Conservation (phyloP, 1,139 yeast genomes). For the Saccharomycopsis phalli region DNA sequence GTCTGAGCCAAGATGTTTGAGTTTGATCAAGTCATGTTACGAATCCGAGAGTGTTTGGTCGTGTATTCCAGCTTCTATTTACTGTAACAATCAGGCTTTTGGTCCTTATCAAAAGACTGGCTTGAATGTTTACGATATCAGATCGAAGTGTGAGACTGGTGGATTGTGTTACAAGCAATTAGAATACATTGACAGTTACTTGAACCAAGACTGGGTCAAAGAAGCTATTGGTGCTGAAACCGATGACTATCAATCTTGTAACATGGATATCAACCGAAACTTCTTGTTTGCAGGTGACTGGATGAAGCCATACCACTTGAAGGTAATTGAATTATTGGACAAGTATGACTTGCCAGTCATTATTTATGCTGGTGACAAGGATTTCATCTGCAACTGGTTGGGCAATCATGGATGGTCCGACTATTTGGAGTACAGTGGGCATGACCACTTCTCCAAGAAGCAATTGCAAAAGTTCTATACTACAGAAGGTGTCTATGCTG, state of each 20-base stretch:
- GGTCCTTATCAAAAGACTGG: slow-evolving; percentile 89
- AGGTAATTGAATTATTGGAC: slow-evolving; percentile 43
- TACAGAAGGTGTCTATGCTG: slow-evolving; percentile 38
- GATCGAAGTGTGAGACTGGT: slow-evolving; percentile 76
- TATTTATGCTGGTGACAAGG: slow-evolving; percentile 81
- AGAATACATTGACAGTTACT: slow-evolving; percentile 56
- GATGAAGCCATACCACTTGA: slow-evolving; percentile 77
- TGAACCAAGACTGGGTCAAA: slow-evolving; percentile 62
- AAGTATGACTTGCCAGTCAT: slow-evolving; percentile 58
- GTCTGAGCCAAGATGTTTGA: slow-evolving; percentile 71
- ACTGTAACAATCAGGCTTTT: slow-evolving; percentile 82
- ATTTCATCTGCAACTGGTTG: slow-evolving; percentile 80
- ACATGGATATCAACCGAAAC: slow-evolving; percentile 73
- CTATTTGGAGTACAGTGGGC: slow-evolving; percentile 56
- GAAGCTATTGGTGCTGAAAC: slow-evolving; percentile 90
- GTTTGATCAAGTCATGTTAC: slow-evolving; percentile 76
- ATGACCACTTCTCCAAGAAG: slow-evolving; percentile 35
- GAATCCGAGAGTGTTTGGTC: slow-evolving; percentile 70
- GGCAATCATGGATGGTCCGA: slow-evolving; percentile 83
- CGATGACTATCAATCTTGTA: slow-evolving; percentile 74
- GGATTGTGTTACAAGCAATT: slow-evolving; percentile 67
- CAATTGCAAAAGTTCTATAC: slow-evolving; percentile 15
- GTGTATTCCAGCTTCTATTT: slow-evolving; percentile 88
- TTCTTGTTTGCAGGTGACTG: slow-evolving; percentile 84
- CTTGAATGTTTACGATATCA: slow-evolving; percentile 85